Conservation (phyloP, 495 filamentous ascomycete genomes). For the Platismatia glauca region DNA sequence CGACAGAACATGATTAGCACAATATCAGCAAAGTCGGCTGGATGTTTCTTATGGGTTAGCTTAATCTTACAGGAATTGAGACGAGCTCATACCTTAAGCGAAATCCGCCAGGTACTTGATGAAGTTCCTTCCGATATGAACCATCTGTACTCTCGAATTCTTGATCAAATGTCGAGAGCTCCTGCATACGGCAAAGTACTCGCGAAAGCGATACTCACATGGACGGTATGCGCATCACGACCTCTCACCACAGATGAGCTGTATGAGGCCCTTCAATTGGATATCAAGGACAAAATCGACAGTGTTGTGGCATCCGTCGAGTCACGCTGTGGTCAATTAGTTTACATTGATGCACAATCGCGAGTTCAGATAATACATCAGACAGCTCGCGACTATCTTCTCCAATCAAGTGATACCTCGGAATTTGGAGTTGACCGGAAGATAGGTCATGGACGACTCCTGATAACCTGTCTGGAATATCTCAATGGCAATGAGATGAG, state of each 20-base stretch:
- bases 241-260: constrained; percentile 30
- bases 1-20: constrained; percentile 19
- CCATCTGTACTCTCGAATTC: constrained; percentile 25
- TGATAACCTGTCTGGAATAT: constrained; percentile 25
- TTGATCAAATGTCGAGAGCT: constrained; percentile 24
- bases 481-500: constrained; percentile 28
- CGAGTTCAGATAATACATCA: constrained; percentile 30
- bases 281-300: constrained; percentile 26
- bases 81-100: constrained; percentile 22
- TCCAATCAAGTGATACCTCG: constrained; percentile 17
- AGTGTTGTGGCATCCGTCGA: constrained; percentile 25
- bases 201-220: constrained; percentile 29
- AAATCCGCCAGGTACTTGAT: constrained; percentile 27
- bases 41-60: constrained; percentile 33
- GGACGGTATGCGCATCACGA: constrained; percentile 28
- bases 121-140: constrained; percentile 34
- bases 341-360: constrained; percentile 24
- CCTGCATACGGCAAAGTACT: constrained; percentile 23
- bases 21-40: constrained; percentile 29
- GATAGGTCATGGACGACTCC: constrained; percentile 10
- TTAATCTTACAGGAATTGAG: constrained; percentile 30
- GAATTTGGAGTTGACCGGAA: constrained; percentile 27
- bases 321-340: constrained; percentile 31
- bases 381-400: constrained; percentile 30
- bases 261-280: constrained; percentile 27